These are phyloP conservation scores for Ustilago curta DNA, from an alignment of 1,284 basidiomycete genomes.

Conservation along the genomic window DNA sequence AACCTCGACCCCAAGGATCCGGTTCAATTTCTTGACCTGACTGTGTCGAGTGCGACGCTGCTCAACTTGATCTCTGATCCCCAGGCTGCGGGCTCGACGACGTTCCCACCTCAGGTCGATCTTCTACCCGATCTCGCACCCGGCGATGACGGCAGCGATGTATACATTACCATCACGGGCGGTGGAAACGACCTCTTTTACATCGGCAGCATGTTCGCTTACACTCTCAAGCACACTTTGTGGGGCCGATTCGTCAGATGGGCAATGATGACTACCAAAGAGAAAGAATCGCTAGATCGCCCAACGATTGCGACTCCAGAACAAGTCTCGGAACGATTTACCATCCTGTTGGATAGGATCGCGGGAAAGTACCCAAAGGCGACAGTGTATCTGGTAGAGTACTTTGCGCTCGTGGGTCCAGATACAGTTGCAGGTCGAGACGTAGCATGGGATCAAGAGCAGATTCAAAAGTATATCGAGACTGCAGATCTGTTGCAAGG, in stretches of 20 bases:
- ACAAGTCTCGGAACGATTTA: constrained; percentile 18
- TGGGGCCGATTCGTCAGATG: constrained; percentile 22
- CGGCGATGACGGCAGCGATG: constrained; percentile 17
- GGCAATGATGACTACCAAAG: constrained; percentile 5
- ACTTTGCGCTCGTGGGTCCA: constrained; percentile 30
- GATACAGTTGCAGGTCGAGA: constrained; percentile 16
- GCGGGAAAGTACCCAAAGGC: constrained; percentile 14
- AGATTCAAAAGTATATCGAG: constrained; percentile 14
- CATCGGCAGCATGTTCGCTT: constrained; percentile 34
- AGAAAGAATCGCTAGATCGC: constrained; percentile 6
- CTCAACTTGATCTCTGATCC: constrained; percentile 25
- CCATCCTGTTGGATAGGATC: constrained; percentile 12
- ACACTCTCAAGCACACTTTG: constrained; percentile 20
- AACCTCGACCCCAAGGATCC: constrained; percentile 8
- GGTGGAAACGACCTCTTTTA: constrained; percentile 42
- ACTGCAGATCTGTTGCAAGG: constrained; percentile 15
- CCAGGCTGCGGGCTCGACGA: constrained; percentile 19
- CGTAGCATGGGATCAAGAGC: constrained; percentile 13
- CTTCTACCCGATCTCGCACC: neutral
- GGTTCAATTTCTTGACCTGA: constrained; percentile 21
- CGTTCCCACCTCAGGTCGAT: constrained; percentile 25
- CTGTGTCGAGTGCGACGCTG: constrained; percentile 32
- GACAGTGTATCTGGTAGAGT: constrained; percentile 30
- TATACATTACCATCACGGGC: constrained; percentile 27
- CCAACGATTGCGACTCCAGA: constrained; percentile 18